Evolutionary conservation across 1,139 yeast genomes (phyloP), one percentile per base, ranked within the genome.

Genomic region (Sugiyamaella pinicola): DNA sequence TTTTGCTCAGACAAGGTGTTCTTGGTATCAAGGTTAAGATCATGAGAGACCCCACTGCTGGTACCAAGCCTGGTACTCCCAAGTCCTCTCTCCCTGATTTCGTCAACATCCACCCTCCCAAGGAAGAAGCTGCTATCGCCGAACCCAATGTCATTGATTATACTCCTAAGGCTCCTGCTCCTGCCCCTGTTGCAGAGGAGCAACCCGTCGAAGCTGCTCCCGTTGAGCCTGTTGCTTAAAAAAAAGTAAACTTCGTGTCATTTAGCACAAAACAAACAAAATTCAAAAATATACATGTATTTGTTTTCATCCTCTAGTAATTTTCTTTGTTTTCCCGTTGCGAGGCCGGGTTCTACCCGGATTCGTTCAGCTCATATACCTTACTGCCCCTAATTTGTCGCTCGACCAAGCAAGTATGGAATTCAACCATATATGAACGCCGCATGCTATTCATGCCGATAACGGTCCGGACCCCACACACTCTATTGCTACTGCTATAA

Each of bases 1-100:
- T 93, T 72, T 84, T 93, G 77, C 88, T 93, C 84, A 91, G 98
- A 86, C 99, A 93, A 83, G 99, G 99, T 89, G 98, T 93, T 67
- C 86, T 93, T 75, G 99, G 99, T 85, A 87, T 93, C 77, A 93
- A 87, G 85, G 98, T 93, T 73, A 93, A 93, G 86, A 93, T 93
- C 75, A 93, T 93, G 99, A 89, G 87, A 78, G 98, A 93, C 83
- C 97, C 98, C 77, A 91, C 96, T 73, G 76, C 84, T 73, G 84
- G 84, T 84, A 63, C 66, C 57, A 87, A 81, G 79, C 72, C 75
- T 67, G 98, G 99, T 79, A 95, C 96, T 79, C 91, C 79, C 77
- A 72, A 72, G 71, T 77, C 85, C 57, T 76, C 84, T 56, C 85
- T 93, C 75, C 99, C 99, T 74, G 99, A 93, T 79, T 90, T 87